phyloP scores from a whole-genome alignment of 2,329 filamentous ascomycete genomes.

The Pseudocercospora pini-densiflorae region DNA sequence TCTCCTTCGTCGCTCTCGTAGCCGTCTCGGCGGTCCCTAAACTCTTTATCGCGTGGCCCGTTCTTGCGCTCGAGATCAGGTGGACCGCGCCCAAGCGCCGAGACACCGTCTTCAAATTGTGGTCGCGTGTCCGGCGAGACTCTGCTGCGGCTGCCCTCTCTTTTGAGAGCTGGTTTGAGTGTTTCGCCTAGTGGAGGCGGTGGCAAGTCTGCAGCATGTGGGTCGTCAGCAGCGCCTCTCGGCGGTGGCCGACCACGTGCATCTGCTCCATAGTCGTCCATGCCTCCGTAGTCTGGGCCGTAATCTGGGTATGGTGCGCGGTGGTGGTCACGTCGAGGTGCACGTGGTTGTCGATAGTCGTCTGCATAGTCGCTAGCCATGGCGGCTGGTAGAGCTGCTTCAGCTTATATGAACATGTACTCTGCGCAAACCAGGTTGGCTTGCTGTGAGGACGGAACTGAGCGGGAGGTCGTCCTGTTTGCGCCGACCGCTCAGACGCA shows the following conservation, averaged over 20 bases:
- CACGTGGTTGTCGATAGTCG: slow-evolving; percentile 12
- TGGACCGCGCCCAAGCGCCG: slow-evolving; percentile 36
- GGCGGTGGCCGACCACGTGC: slow-evolving; percentile 15
- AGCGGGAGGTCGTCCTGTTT: not conserved
- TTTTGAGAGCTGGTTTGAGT: slow-evolving; percentile 37
- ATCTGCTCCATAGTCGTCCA: slow-evolving; percentile 13
- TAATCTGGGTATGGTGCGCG: slow-evolving; percentile 12
- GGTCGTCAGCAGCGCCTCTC: slow-evolving; percentile 7
- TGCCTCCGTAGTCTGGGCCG: slow-evolving; percentile 9
- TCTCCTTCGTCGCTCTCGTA: slow-evolving; percentile 45
- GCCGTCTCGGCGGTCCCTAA: slow-evolving; percentile 42
- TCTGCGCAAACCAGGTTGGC: not conserved
- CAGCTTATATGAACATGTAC: slow-evolving; percentile 6
- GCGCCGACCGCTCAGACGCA: not conserved
- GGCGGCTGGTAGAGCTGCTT: not conserved
- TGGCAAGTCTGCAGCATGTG: slow-evolving; percentile 29
- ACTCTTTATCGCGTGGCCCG: slow-evolving; percentile 35
- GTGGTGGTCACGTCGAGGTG: slow-evolving; percentile 10
- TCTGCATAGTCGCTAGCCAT: slow-evolving; percentile 12
- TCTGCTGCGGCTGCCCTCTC: slow-evolving; percentile 39
- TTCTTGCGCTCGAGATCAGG: slow-evolving; percentile 42
- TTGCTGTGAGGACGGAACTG: not conserved
- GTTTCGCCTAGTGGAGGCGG: slow-evolving; percentile 40
- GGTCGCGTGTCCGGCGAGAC: slow-evolving; percentile 35
- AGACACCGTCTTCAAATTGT: slow-evolving; percentile 42